phyloP scores from a whole-genome alignment of 257 asterid species.

The Nicotiana obtusifolia region DNA sequence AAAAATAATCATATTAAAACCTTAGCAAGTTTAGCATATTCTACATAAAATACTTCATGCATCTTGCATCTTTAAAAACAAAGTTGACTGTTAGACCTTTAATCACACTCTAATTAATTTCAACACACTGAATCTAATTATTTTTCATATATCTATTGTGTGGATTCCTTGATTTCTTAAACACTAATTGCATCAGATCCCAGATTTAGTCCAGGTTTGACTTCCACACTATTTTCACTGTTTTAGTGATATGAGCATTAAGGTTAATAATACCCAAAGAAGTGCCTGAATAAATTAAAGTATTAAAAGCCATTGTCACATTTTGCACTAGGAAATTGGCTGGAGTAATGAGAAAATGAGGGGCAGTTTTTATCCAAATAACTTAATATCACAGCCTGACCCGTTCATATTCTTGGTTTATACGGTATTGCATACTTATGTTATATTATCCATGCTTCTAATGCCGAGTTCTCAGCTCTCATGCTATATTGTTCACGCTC shows the following conservation, averaged over 20 bases:
- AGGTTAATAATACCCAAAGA: background rate
- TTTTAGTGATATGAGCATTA: background rate
- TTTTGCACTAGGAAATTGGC: background rate
- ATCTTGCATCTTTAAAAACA: background rate
- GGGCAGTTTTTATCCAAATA: background rate
- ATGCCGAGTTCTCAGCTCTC: background rate
- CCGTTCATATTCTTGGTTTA: background rate
- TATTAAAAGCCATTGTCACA: background rate
- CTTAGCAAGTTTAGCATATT: background rate
- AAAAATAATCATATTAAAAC: background rate
- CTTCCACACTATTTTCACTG: background rate
- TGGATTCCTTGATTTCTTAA: background rate
- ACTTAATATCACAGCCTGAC: background rate
- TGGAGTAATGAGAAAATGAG: background rate
- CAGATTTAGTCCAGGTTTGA: background rate
- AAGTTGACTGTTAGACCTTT: background rate
- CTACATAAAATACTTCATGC: background rate
- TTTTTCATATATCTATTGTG: background rate
- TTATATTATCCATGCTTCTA: background rate
- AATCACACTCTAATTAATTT: background rate
- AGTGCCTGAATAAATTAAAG: background rate
- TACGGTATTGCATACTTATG: background rate
- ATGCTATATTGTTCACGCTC: background rate
- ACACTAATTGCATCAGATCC: constrained; percentile 4
- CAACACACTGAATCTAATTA: background rate